These are phyloP conservation scores for Solanum ahanhuiri DNA, from an alignment of 257 asterid species.

Conservation along the genomic window DNA sequence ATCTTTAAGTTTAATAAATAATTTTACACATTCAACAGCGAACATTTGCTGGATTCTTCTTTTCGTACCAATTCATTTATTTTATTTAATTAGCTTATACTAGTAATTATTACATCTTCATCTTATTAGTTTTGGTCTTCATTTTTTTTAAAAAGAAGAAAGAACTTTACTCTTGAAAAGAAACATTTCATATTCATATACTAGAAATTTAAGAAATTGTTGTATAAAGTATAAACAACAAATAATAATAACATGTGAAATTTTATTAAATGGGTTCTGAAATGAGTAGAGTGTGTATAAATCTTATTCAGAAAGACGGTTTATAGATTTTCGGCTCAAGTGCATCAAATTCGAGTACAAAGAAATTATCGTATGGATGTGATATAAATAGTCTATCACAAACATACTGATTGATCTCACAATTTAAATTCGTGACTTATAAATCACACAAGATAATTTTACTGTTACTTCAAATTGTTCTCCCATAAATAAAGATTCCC, in stretches of 20 bases:
- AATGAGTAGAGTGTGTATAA: no score
- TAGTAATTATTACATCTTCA: background rate
- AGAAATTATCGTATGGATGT: background rate
- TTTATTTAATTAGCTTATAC: background rate
- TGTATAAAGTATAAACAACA: background rate
- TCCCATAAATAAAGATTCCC: background rate
- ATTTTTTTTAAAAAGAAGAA: background rate
- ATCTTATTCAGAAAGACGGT: no score
- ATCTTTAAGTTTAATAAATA: no score
- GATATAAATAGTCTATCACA: background rate
- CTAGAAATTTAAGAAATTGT: background rate
- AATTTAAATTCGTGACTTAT: background rate
- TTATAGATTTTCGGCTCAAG: no score
- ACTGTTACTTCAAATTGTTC: rapidly evolving
- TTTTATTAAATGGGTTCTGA: no score
- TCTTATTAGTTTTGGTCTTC: background rate
- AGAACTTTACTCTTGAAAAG: background rate
- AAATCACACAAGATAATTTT: background rate
- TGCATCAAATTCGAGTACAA: no score
- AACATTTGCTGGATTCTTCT: background rate
- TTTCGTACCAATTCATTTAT: background rate
- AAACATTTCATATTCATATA: background rate
- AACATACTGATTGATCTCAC: background rate
- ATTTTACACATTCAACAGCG: background rate
- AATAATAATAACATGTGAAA: background rate